Base-by-base conservation (phyloP, 2,329 filamentous ascomycete genomes). In the Madurella mycetomatis region DNA sequence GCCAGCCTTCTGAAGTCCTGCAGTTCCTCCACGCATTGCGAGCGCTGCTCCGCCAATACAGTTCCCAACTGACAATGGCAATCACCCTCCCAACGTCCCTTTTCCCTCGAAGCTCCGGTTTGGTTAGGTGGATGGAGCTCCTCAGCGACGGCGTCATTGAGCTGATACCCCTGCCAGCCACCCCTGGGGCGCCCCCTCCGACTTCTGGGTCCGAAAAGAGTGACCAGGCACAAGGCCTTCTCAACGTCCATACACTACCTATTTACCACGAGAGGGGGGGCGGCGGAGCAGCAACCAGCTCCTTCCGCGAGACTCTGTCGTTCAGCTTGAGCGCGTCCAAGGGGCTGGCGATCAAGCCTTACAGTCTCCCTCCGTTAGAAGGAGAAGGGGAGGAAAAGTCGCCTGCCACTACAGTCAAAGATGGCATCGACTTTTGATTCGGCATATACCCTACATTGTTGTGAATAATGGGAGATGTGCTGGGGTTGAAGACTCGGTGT, bases 181-280 rank as follows among this genome's bases (percentile, higher is more conserved):
- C 73, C 67, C 73, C 76, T 1, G 71, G 78, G 66, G 67, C 76
- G 60, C 75, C 82, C 48, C 73, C 76, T 52, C 69, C 80, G 4
- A 75, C 81, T 44, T 73, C 78, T 41, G 76, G 72, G 62, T 55
- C 66, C 57, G 73, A 69, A 37, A 70, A 81, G 4, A 86, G 89
- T 56, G 90, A 95, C 55, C 84, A 86, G 54, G 85, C 88, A 1
- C 92, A 97, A 67, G 94, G 94, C 1, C 82, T 97, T 71, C 73
- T 97, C 16, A 88, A 85, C 58, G 82, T 95, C 0, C 90, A 95
- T 69, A 86, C 86, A 51, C 71, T 97, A 37, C 92, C 94, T 0
- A 77, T 96, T 0, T 86, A 90, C 61, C 89, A 95, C 56, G 92
- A 97, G 67, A 90, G 88, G 61, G 92, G 94, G 1, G 91, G 91